Evolutionary conservation across 441 rosid species (phyloP).

Genomic region (Sinapis alba): DNA sequence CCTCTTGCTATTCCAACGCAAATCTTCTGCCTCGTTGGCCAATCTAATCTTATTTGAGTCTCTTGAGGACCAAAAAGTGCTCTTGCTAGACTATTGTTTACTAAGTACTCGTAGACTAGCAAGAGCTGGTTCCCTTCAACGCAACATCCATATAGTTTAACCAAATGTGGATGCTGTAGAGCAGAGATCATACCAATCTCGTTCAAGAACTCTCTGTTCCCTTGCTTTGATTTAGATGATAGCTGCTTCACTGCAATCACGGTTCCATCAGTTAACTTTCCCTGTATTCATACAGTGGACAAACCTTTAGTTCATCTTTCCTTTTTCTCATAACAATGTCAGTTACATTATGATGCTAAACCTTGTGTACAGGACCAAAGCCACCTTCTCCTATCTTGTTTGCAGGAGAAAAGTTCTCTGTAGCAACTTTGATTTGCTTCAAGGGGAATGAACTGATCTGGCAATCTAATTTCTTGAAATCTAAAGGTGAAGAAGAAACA

Average conservation of each 20-base stretch:
- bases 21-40: conserved; percentile 70
- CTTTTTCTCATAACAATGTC: not conserved
- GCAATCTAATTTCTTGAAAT: conserved; percentile 62
- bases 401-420: conserved; percentile 58
- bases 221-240: conserved; percentile 81
- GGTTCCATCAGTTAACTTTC: conserved; percentile 60
- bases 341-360: conserved; percentile 28
- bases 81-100: conserved; percentile 74
- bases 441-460: conserved; percentile 67
- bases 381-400: conserved; percentile 95
- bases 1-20: conserved; percentile 74
- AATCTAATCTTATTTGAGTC: conserved; percentile 51
- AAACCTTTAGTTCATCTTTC: not conserved
- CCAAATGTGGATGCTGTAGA: conserved; percentile 82
- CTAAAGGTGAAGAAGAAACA: conserved; percentile 40
- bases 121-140: conserved; percentile 80
- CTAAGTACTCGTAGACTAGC: conserved; percentile 78
- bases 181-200: conserved; percentile 88
- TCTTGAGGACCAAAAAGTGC: conserved; percentile 71
- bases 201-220: conserved; percentile 76
- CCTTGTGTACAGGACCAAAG: conserved; percentile 87
- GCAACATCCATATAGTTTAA: conserved; percentile 74
- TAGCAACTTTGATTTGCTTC: conserved; percentile 75
- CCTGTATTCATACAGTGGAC: conserved; percentile 41
- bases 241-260: conserved; percentile 78